Percentiles rank a stretch among this genome's conserved stretches.
Conservation (phyloP, 495 filamentous ascomycete genomes). For the Lophiostoma macrostomum region DNA sequence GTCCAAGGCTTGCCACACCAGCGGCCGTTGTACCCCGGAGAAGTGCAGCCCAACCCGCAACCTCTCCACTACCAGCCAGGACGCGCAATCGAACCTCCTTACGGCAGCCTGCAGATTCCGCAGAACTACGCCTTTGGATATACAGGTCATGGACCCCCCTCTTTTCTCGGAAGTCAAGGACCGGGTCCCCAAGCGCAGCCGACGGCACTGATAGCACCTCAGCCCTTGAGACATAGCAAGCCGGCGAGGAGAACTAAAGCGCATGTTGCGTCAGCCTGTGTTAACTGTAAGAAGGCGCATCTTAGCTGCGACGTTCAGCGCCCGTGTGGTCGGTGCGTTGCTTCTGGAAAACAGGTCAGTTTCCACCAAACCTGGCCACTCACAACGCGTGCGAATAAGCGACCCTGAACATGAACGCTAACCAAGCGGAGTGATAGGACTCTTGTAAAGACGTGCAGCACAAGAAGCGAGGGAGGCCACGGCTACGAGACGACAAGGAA, state of each 20-base stretch:
- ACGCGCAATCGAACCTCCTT: slow-evolving; percentile 17
- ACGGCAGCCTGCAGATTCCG: slow-evolving; percentile 20
- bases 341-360: slow-evolving; percentile 61
- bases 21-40: slow-evolving; percentile 28
- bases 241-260: slow-evolving; percentile 83
- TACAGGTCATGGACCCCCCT: slow-evolving; percentile 21
- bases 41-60: slow-evolving; percentile 6
- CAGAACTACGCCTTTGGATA: slow-evolving; percentile 31
- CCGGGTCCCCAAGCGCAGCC: slow-evolving; percentile 34
- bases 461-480: slow-evolving; percentile 90
- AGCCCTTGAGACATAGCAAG: slow-evolving; percentile 42
- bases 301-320: slow-evolving; percentile 69
- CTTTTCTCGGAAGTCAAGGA: slow-evolving; percentile 24
- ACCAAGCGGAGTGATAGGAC: slow-evolving; percentile 49
- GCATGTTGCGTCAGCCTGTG: slow-evolving; percentile 93
- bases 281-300: slow-evolving; percentile 97
- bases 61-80: slow-evolving; percentile 19
- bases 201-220: slow-evolving; percentile 33
- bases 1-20: slow-evolving; percentile 16
- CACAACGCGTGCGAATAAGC: neutral
- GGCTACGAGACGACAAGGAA: slow-evolving; percentile 78
- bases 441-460: slow-evolving; percentile 94
- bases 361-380: slow-evolving; percentile 6
- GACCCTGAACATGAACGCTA: neutral
- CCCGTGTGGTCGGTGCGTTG: slow-evolving; percentile 61